Evolutionary conservation across 148 eudicot species (phyloP), one percentile per base, ranked within the genome.

Genomic region (Cornus kousa): DNA sequence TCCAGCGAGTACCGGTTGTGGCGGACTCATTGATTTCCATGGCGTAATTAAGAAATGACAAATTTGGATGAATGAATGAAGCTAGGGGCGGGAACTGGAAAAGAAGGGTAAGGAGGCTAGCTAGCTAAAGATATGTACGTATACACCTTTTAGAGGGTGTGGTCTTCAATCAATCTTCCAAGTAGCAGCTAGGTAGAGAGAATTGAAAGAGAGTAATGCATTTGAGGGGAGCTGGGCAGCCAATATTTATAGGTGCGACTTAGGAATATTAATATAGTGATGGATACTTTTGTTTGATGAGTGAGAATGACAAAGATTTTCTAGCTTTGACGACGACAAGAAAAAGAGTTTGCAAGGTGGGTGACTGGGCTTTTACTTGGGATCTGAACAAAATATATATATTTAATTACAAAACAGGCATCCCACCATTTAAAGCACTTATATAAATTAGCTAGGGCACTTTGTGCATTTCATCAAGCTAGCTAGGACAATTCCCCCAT

Each of bases 221-320:
- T 53, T 53, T 53, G 59, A 17, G 0, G 53, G 59, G 59, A 53
- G 19, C 59, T 53, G 19, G 12, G 0, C 59, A 12, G 19, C 59
- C 59, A 53, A 53, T 1, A 53, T 53, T 53, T 43, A 43, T 43
- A 43, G 57, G 28, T 7, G 8, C 10, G 37, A 40, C 6, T 37
- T 70, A 71, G 43, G 10, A 10, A 5, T 2, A n/a, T 3, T 48
- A 23, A 24, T 50, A 24, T 48, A 43, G 5, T 12, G 32, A 20
- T 9, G 6, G 10, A n/a, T 13, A 1, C 17, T 72, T 24, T 46
- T n/a, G 64, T 50, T 72, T 50, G 62, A 46, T 32, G 33, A 11
- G 31, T 48, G 32, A n/a, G n/a, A n/a, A n/a, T n/a, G 74, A 71
- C 74, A 71, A 71, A 71, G 60, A 46, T 71, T 71, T 71, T 48